A percentile compares a stretch with the other conserved stretches of the same genome.
Conservation (phyloP, 2,329 filamentous ascomycete species). For the Berkeleyomyces rouxiae region DNA sequence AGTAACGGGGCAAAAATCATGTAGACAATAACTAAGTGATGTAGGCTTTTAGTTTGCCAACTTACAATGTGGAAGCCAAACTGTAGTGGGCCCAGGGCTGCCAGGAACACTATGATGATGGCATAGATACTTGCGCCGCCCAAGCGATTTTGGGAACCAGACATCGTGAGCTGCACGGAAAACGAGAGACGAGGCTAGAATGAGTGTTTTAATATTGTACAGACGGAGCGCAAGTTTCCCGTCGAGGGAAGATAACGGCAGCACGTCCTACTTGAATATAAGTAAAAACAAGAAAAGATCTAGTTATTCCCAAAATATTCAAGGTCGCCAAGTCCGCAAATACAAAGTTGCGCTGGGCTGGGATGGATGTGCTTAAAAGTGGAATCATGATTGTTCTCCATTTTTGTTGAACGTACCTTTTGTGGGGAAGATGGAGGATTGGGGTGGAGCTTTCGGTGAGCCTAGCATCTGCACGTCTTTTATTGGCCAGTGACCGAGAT, state of each 20-base stretch:
- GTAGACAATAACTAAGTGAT: background rate
- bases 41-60: background rate
- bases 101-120: constrained; percentile 54
- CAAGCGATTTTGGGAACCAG: background rate
- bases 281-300: too few species aligned
- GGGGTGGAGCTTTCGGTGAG: background rate
- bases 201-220: background rate
- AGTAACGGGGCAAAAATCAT: background rate
- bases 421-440: background rate
- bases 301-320: too few species aligned
- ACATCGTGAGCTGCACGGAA: background rate
- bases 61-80: constrained; percentile 85
- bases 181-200: background rate
- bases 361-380: background rate
- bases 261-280: too few species aligned
- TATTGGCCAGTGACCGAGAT: constrained; percentile 2
- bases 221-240: too few species aligned
- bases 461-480: background rate
- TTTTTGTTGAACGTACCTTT: background rate
- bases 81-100: constrained; percentile 75
- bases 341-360: too few species aligned
- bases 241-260: too few species aligned
- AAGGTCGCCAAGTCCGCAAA: too few species aligned
- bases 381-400: background rate
- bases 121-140: constrained; percentile 41